Evolutionary conservation across 768 basidiomycete genomes (phyloP).

Genomic region (Lentinula aciculospora): DNA sequence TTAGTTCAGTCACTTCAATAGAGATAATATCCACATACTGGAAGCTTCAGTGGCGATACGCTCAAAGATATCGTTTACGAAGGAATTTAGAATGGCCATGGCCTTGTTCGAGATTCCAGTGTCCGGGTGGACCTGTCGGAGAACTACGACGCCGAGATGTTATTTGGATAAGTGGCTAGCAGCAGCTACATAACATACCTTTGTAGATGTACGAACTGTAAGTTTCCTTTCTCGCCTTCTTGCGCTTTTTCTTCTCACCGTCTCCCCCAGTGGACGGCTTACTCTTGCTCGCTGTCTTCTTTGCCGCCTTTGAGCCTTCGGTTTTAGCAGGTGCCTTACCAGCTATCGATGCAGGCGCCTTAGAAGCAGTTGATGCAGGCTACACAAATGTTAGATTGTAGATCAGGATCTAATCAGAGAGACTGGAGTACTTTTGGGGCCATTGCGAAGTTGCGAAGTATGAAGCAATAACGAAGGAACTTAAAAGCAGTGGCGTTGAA

Average conservation of each 20-base stretch:
- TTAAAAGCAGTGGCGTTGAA: no score
- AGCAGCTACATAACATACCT: conserved; percentile 32
- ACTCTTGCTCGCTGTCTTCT: conserved; percentile 58
- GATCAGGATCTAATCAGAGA: not conserved
- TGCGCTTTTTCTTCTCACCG: conserved; percentile 76
- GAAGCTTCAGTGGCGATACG: conserved; percentile 72
- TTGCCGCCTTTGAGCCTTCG: conserved; percentile 44
- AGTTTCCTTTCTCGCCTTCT: conserved; percentile 77
- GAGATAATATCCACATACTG: conserved; percentile 32
- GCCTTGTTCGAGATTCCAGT: conserved; percentile 92
- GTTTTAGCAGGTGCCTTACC: conserved; percentile 58
- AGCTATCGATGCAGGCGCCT: conserved; percentile 57
- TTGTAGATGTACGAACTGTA: conserved; percentile 87
- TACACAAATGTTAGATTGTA: conserved; percentile 14
- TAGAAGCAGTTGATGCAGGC: conserved; percentile 71
- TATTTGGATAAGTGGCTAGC: not conserved
- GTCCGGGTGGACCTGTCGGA: conserved; percentile 91
- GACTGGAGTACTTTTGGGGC: conserved; percentile 5
- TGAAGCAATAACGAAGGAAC: no score
- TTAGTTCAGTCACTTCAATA: not conserved
- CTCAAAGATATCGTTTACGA: conserved; percentile 83
- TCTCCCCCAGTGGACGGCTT: conserved; percentile 36
- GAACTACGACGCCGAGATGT: conserved; percentile 34
- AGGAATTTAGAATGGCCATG: conserved; percentile 80
- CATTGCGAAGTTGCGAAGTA: no score